Evolutionary conservation across 1,139 yeast genomes (phyloP).

Genomic region (Debaryomyces sp.): DNA sequence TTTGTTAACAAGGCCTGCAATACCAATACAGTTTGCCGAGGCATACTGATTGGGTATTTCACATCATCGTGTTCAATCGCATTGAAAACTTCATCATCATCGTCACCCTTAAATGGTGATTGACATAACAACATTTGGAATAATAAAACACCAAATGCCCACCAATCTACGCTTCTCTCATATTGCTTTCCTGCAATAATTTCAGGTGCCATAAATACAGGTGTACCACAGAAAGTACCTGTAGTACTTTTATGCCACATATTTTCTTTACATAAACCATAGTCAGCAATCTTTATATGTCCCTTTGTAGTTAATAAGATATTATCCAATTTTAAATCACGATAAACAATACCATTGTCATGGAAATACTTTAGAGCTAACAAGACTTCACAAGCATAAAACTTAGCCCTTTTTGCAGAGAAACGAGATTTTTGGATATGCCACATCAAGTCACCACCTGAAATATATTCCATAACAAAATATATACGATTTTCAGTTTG

Average conservation of each 20-base stretch:
- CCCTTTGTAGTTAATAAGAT: conserved; percentile 87
- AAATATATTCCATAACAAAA: conserved; percentile 96
- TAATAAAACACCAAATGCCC: conserved; percentile 97
- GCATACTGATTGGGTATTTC: conserved; percentile 96
- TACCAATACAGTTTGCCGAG: conserved; percentile 92
- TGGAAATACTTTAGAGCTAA: conserved; percentile 91
- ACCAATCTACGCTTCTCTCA: conserved; percentile 97
- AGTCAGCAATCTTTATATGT: conserved; percentile 96
- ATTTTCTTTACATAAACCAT: conserved; percentile 93
- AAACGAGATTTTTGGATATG: conserved; percentile 93
- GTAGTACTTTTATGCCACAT: conserved; percentile 94
- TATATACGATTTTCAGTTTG: conserved; percentile 97
- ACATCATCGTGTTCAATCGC: conserved; percentile 98
- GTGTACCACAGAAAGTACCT: conserved; percentile 97
- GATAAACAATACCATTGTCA: conserved; percentile 92
- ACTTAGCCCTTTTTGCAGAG: conserved; percentile 91
- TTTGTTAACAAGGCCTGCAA: conserved; percentile 88
- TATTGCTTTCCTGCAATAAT: conserved; percentile 90
- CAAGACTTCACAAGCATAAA: conserved; percentile 94
- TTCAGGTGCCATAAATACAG: conserved; percentile 99
- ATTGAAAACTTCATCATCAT: conserved; percentile 96
- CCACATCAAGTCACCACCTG: conserved; percentile 99
- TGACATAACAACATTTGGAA: conserved; percentile 97
- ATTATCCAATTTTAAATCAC: conserved; percentile 91
- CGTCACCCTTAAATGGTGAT: conserved; percentile 97